A percentile compares a stretch with the other conserved stretches of the same genome.
Conservation (phyloP, 1,139 yeast genomes). For the Geotrichum aggregatum region DNA sequence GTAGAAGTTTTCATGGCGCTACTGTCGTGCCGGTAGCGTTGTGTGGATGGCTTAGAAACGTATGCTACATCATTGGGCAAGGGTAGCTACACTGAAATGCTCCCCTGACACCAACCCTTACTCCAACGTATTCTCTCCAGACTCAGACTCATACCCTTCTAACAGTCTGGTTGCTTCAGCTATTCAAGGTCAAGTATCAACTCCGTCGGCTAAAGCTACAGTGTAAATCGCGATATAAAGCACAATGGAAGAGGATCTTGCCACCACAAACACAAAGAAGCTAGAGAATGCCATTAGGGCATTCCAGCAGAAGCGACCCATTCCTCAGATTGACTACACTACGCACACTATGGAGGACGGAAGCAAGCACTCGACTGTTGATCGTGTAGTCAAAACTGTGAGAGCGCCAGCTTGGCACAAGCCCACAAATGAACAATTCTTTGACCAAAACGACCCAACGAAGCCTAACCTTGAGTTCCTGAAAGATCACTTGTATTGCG, state of each 20-base stretch:
- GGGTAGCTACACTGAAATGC: too few relatives aligned
- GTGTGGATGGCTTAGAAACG: too few relatives aligned
- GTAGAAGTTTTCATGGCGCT: too few relatives aligned
- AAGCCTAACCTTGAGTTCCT: conserved; percentile 68
- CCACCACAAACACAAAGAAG: conserved; percentile 22
- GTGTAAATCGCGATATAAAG: too few relatives aligned
- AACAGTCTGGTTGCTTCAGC: background rate
- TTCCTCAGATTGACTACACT: conserved; percentile 47
- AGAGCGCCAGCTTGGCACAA: conserved; percentile 62
- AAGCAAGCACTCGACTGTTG: conserved; percentile 56
- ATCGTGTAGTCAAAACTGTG: conserved; percentile 62
- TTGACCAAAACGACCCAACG: conserved; percentile 49
- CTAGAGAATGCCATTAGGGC: conserved; percentile 71
- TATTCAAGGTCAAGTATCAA: background rate
- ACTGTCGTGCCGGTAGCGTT: too few relatives aligned
- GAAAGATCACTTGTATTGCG: conserved; percentile 68
- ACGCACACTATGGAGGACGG: conserved; percentile 70
- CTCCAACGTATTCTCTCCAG: too few relatives aligned
- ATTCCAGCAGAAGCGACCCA: conserved; percentile 50
- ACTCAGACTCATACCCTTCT: too few relatives aligned
- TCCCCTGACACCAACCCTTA: too few relatives aligned
- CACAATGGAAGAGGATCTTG: conserved; percentile 18
- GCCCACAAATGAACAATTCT: conserved; percentile 69
- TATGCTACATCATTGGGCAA: too few relatives aligned
- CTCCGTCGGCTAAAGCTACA: background rate